Conservation (phyloP, 2,329 filamentous ascomycete genomes). For the Knufia fluminis region DNA sequence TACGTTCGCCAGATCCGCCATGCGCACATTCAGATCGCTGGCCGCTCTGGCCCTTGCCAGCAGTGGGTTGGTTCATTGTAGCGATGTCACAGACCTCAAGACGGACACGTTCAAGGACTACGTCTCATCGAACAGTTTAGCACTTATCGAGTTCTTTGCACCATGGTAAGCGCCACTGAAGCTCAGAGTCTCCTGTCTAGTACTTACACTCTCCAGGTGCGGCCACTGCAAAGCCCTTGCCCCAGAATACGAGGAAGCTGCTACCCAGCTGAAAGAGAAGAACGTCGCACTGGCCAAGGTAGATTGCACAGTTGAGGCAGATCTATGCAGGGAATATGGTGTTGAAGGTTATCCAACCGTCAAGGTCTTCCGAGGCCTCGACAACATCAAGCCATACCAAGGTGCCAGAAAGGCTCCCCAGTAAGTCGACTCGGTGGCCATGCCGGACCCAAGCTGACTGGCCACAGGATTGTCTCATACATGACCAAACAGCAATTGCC, state of each 20-base stretch:
- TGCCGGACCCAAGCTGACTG: slow-evolving; percentile 20
- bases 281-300: slow-evolving; percentile 41
- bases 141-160: slow-evolving; percentile 94
- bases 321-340: slow-evolving; percentile 80
- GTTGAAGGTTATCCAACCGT: slow-evolving; percentile 98
- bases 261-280: slow-evolving; percentile 40
- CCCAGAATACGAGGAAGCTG: slow-evolving; percentile 42
- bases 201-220: slow-evolving; percentile 35
- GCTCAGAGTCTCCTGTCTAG: background rate
- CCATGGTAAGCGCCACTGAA: slow-evolving; percentile 52
- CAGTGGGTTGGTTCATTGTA: slow-evolving; percentile 26
- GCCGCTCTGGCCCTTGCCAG: slow-evolving; percentile 34
- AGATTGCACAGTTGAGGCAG: slow-evolving; percentile 89
- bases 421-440: slow-evolving; percentile 31
- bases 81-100: slow-evolving; percentile 79
- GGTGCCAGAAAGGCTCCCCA: slow-evolving; percentile 80
- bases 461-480: slow-evolving; percentile 58
- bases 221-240: slow-evolving; percentile 97
- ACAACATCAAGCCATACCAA: slow-evolving; percentile 72
- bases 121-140: slow-evolving; percentile 73
- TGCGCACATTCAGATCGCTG: slow-evolving; percentile 21
- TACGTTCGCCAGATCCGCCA: slow-evolving; percentile 9
- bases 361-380: slow-evolving; percentile 91
- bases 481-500: slow-evolving; percentile 98
- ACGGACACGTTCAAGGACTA: slow-evolving; percentile 82